These are phyloP conservation scores for Lentinula sp. DNA, from an alignment of 768 basidiomycete species.

Conservation along the genomic window DNA sequence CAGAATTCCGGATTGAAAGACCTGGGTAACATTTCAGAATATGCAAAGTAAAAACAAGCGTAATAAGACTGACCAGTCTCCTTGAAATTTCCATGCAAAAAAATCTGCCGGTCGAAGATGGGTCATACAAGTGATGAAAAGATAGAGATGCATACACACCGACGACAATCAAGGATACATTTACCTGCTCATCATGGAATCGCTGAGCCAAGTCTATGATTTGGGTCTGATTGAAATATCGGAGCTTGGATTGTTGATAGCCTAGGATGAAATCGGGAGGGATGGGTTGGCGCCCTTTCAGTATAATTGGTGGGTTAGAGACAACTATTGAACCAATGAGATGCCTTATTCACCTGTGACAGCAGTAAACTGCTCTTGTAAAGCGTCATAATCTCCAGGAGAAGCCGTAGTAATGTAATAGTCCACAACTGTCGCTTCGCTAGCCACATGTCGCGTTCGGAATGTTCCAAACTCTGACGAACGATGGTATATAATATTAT, in stretches of 20 bases:
- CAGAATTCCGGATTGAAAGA: slow-evolving; percentile 28
- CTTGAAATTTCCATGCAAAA: slow-evolving; percentile 31
- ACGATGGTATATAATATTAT: not conserved
- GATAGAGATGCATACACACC: slow-evolving; percentile 13
- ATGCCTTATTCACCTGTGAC: slow-evolving; percentile 21
- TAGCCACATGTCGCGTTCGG: slow-evolving; percentile 24
- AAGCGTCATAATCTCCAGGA: slow-evolving; percentile 28
- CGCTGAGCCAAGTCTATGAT: slow-evolving; percentile 26
- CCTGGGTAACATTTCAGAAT: slow-evolving; percentile 12
- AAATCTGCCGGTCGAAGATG: slow-evolving; percentile 17
- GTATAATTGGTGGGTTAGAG: not conserved
- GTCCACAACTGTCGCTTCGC: slow-evolving; percentile 27
- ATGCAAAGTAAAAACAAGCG: not conserved
- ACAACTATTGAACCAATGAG: not conserved
- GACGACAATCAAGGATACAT: slow-evolving; percentile 28
- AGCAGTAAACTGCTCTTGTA: slow-evolving; percentile 28
- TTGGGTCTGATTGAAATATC: slow-evolving; percentile 29
- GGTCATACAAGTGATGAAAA: not conserved
- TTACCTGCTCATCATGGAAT: slow-evolving; percentile 29
- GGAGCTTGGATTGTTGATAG: slow-evolving; percentile 30
- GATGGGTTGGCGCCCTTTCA: slow-evolving; percentile 26
- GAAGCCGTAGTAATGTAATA: slow-evolving; percentile 29
- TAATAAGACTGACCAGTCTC: slow-evolving; percentile 22
- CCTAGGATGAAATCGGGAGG: slow-evolving; percentile 29
- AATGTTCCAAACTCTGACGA: slow-evolving; percentile 23